Conservation (phyloP, 768 basidiomycete species). For the Clavaria fumosa region DNA sequence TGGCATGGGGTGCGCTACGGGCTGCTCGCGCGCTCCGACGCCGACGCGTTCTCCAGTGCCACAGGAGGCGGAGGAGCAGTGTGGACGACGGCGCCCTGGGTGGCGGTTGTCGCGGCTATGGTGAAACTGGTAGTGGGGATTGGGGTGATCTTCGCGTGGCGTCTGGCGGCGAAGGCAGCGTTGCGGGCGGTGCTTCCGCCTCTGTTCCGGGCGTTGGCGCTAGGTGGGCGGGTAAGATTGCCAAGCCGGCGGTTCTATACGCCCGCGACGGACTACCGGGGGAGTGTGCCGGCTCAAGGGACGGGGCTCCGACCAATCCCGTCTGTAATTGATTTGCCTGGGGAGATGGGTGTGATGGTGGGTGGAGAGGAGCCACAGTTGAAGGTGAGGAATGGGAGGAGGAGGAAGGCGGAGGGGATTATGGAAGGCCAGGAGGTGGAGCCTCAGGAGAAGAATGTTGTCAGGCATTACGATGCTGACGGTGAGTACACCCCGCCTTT, state of each 20-base stretch:
- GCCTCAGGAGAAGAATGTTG: too few relatives aligned
- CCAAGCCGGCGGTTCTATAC: constrained; percentile 83
- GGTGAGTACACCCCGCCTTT: constrained; percentile 31
- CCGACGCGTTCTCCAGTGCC: constrained; percentile 16
- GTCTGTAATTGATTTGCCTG: constrained; percentile 69
- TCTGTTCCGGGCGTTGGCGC: constrained; percentile 60
- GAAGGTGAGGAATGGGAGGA: constrained; percentile 17
- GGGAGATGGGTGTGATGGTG: constrained; percentile 26
- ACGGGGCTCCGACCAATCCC: constrained; percentile 58
- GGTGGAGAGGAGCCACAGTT: constrained; percentile 29
- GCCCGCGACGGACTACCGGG: constrained; percentile 79
- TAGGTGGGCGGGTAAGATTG: constrained; percentile 47
- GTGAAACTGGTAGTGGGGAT: constrained; percentile 40
- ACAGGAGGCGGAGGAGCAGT: constrained; percentile 34
- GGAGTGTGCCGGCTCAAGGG: constrained; percentile 45
- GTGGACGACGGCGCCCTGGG: constrained; percentile 29
- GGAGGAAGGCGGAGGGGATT: constrained; percentile 12
- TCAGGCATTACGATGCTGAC: constrained; percentile 77
- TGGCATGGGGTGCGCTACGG: constrained; percentile 44
- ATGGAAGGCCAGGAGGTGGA: constrained; percentile 20
- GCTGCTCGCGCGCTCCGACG: constrained; percentile 21
- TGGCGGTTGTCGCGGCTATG: constrained; percentile 30
- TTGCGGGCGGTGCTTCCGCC: constrained; percentile 70
- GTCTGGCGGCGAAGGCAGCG: constrained; percentile 66
- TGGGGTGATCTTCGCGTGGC: constrained; percentile 71